Base-by-base conservation (phyloP, 2,329 filamentous ascomycete genomes). In the Fusarium haematococcum region DNA sequence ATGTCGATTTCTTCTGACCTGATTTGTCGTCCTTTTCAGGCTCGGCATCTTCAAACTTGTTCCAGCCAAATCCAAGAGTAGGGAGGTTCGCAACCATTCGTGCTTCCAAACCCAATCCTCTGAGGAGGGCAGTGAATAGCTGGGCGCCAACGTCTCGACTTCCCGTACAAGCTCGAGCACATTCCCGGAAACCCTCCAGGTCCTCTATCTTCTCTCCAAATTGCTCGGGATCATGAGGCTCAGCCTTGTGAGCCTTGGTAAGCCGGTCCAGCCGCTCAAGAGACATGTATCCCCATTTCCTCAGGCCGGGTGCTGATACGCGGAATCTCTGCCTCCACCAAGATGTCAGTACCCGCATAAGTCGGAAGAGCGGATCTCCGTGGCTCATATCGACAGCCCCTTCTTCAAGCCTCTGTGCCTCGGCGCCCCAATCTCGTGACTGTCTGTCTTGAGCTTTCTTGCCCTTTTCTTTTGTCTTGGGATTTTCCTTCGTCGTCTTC, bases 251-350 rank as follows among this genome's bases (percentile, higher is more conserved):
- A 0, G 90, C 91, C 35, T 92, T 91, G 8, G 93, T 90, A 69
- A 97, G 87, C n/a, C 91, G 89, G 75, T 95, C 92, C 3, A 98
- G 84, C 27, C 91, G 88, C 76, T 92, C 88, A n/a, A 95, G 88
- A 1, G 93, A 88, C 85, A 96, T 93, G 80, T 98, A 98, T 0
- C 97, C 97, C 80, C 90, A 88, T 84, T 98, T 99, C n/a, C 95
- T 89, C 25, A 98, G 79, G 0, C 94, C 94, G 0, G 95, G 95
- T 0, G 92, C 89, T 1, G 91, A 94, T 50, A 97, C 87, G 2
- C 86, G 89, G 81, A 97, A 99, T 37, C 92, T 88, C 77, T 95
- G 93, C 80, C 92, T 95, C 97, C 97, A 99, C 87, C 95, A 98
- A 2, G 91, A 89, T 11, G 92, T 87, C n/a, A 99, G 84, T 5